Base-by-base conservation (phyloP, 108 stramenopile species). In the Licmophora abbreviata region DNA sequence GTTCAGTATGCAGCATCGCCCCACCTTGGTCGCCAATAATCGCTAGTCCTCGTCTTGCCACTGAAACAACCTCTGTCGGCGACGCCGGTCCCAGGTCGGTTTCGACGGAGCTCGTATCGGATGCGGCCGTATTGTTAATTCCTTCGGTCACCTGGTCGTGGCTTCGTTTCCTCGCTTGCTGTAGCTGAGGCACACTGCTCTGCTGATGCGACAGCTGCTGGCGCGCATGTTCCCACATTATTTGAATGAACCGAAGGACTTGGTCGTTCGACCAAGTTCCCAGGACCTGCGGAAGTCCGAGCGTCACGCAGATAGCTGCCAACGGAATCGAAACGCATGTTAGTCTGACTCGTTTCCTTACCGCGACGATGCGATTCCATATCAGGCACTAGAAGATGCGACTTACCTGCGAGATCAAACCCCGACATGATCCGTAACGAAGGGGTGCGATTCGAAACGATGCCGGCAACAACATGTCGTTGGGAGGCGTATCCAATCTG, bases 391-490 rank as follows among this genome's bases (percentile, higher is more conserved):
- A 24, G 23, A 2, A 9, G 22, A 14, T 0, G 48, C 33, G 40
- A 77, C 83, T 71, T 70, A 84, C 83, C 75, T 47, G 74, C 86
- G 51, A 88, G 53, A 24, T 66, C 67, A 50, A 88, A 88, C 10
- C 87, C 87, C 1, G 80, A 79, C 55, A 88, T 55, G 14, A 69
- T 42, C 26, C 70, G 71, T 23, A 88, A 56, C 14, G 76, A 63
- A 6, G 66, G 58, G 36, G 66, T 64, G 41, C 66, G 71, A 48
- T 88, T 88, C 3, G 87, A 88, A 3, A 88, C 80, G 29, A 88
- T 79, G 2, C 87, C 87, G 21, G 87, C 87, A 32, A 79, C 78
- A 62, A 88, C 82, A 44, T 88, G 87, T 24, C 87, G 64, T 42
- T 88, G 87, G 43, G 81, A 79, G n/a, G 87, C 75, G 46, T 84